Evolutionary conservation across 805 yeast species (phyloP).

Genomic region (Lipomyces oligophaga): DNA sequence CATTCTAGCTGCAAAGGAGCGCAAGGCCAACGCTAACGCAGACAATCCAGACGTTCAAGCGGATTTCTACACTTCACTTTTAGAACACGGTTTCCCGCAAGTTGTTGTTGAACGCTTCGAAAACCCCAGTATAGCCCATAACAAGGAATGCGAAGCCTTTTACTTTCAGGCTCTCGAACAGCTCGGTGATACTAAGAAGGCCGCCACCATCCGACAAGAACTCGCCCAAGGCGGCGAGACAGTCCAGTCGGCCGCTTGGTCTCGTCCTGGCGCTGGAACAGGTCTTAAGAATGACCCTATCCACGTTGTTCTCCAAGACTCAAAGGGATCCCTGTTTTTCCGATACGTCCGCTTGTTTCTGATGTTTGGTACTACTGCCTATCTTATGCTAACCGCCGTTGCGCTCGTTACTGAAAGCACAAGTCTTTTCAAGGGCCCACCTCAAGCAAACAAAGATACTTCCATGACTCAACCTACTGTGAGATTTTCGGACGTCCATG

Average conservation of each 20-base stretch:
- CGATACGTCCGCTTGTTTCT: constrained; percentile 87
- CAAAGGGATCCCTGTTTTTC: constrained; percentile 69
- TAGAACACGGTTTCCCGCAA: constrained; percentile 87
- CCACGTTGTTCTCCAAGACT: constrained; percentile 89
- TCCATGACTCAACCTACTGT: constrained; percentile 84
- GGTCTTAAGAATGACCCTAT: constrained; percentile 80
- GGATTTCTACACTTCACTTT: constrained; percentile 68
- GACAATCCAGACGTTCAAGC: constrained; percentile 72
- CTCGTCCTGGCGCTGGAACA: constrained; percentile 17
- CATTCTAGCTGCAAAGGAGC: constrained; percentile 64
- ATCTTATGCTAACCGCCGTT: constrained; percentile 75
- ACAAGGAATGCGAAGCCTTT: constrained; percentile 70
- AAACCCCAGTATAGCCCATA: constrained; percentile 85
- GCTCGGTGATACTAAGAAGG: constrained; percentile 70
- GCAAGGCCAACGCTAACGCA: constrained; percentile 75
- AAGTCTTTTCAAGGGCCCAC: constrained; percentile 62
- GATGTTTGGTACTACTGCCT: constrained; percentile 73
- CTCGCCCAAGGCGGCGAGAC: constrained; percentile 14
- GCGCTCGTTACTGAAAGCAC: constrained; percentile 78
- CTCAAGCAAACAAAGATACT: constrained; percentile 71
- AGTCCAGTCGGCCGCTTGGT: constrained; percentile 31
- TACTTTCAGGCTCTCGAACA: constrained; percentile 71
- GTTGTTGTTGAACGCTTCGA: constrained; percentile 92
- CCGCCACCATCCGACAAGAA: constrained; percentile 58
- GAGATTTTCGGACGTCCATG: constrained; percentile 87